Percentiles rank a stretch among this genome's conserved stretches.
These are phyloP conservation scores for Mucor mucedo DNA, from an alignment of 371 early-diverging fungal genomes.

Conservation along the genomic window DNA sequence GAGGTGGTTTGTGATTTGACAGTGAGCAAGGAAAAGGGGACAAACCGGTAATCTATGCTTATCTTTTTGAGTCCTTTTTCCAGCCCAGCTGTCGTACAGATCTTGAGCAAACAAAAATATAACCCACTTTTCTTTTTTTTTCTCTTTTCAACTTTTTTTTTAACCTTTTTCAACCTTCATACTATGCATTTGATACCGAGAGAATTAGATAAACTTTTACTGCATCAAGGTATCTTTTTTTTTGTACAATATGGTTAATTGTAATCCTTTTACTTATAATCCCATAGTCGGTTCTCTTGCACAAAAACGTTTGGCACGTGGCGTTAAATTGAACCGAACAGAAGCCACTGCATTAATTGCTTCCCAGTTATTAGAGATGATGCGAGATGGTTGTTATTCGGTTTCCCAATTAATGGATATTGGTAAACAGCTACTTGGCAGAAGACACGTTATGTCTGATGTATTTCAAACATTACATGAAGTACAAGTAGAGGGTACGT, in stretches of 20 bases:
- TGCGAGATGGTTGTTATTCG: slow-evolving; percentile 85
- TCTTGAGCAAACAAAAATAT: background rate
- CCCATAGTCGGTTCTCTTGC: slow-evolving; percentile 79
- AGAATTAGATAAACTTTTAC: slow-evolving; percentile 88
- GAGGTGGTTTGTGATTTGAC: slow-evolving; percentile 4
- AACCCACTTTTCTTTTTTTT: slow-evolving; percentile 2
- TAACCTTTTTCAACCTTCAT: background rate
- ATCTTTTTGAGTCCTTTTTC: slow-evolving; percentile 2
- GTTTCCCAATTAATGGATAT: slow-evolving; percentile 89
- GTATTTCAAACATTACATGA: slow-evolving; percentile 75
- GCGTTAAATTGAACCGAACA: slow-evolving; percentile 83
- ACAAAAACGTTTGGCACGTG: slow-evolving; percentile 88
- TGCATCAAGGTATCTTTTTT: slow-evolving; percentile 62
- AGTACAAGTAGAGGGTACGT: slow-evolving; percentile 91
- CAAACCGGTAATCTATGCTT: slow-evolving; percentile 14
- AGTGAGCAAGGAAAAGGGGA: background rate
- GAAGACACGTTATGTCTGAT: slow-evolving; percentile 79
- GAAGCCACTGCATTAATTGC: slow-evolving; percentile 90
- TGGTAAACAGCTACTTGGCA: slow-evolving; percentile 87
- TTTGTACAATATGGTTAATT: background rate
- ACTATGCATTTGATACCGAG: slow-evolving; percentile 80
- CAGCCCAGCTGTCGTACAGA: background rate
- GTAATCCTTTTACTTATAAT: background rate
- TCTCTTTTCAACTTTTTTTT: background rate
- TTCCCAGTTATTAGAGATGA: slow-evolving; percentile 82